Base-by-base conservation (phyloP, 495 filamentous ascomycete genomes). In the Bacidia rubella region DNA sequence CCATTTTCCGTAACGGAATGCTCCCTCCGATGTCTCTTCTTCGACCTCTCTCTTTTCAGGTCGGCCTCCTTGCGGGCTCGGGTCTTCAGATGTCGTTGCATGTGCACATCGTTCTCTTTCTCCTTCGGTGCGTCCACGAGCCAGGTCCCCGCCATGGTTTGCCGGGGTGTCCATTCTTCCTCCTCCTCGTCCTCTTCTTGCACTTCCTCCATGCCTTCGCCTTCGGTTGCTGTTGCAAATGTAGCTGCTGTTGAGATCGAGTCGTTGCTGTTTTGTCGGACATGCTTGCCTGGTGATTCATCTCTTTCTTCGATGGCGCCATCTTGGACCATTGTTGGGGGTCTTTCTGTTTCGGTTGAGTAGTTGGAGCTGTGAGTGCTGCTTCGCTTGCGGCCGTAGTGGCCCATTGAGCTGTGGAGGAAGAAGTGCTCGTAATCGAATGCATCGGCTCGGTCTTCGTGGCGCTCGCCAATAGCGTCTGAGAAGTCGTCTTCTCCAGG, bases 391-490 rank as follows among this genome's bases (percentile, higher is more conserved):
- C 40, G 40, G 52, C 41, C 62, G 54, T 76, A 82, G 38, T 71
- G 85, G n/a, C 87, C 86, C 74, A 94, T 78, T 15, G 86, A 86
- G 60, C 84, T 89, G 62, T 94, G 88, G 11, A 96, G 74, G 66
- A 95, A 95, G 67, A 95, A 93, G 60, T 93, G 79, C 61, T 97
- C 87, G 57, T 98, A 98, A 63, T 95, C 92, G 64, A 98, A 98
- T 5, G 92, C 92, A 63, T 98, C 92, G 58, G 90, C 83, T 15
- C 92, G 86, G 65, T 97, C 90, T 69, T 98, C 92, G 61, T 98
- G 92, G 3, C 80, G 75, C 25, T 70, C 69, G 5, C 69, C 62
- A 20, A 63, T 49, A 25, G 74, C 65, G 53, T 84, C 80, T 60
- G 79, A 72, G 59, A 80, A 79, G 11, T 71, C 57, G n/a, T 76